Base-by-base conservation (phyloP, 2,329 filamentous ascomycete species). In the Annulohypoxylon truncatum region DNA sequence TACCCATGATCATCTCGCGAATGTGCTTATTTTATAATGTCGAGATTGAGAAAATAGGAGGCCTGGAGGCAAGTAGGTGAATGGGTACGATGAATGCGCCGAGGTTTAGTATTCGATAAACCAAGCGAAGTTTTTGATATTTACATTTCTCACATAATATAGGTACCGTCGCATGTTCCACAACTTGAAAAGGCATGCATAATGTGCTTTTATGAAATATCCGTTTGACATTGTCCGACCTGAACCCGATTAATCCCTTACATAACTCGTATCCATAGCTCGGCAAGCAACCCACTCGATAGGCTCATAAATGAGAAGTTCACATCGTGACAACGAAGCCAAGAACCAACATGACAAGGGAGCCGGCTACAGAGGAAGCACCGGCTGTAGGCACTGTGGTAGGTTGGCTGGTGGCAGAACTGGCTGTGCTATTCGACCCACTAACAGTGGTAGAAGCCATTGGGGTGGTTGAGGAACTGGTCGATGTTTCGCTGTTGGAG, bases 331-430 rank as follows among this genome's bases (percentile, higher is more conserved):
- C 62, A 1, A 64, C 31, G 40, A 67, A 63, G 15, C 71, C 67
- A 18, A 73, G 52, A 22, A 29, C 64, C n/a, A 71, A 12, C 56
- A 71, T 64, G 51, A 59, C 71, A 2, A 72, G 29, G 9, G 52
- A 42, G 28, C 67, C 53, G 8, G 61, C 64, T 2, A 69, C 47
- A 9, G 66, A 64, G 6, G 64, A 52, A 33, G 50, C 64, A n/a
- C 66, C 44, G 20, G 68, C 66, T 8, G 53, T 53, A 18, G 47
- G 53, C 10, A 53, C 13, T 6, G 60, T 18, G 24, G 53, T 48
- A 35, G 50, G 42, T 22, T 50, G 35, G 31, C 29, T 47, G 29
- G 4, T 31, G 13, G 52, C 42, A 10, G 35, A 53, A 47, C 50
- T 61, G 56, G 42, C 64, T 61, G 70, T 61, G 63, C 68, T 65